Conservation (phyloP, 1,284 basidiomycete species). For the Gymnopus androsaceus region DNA sequence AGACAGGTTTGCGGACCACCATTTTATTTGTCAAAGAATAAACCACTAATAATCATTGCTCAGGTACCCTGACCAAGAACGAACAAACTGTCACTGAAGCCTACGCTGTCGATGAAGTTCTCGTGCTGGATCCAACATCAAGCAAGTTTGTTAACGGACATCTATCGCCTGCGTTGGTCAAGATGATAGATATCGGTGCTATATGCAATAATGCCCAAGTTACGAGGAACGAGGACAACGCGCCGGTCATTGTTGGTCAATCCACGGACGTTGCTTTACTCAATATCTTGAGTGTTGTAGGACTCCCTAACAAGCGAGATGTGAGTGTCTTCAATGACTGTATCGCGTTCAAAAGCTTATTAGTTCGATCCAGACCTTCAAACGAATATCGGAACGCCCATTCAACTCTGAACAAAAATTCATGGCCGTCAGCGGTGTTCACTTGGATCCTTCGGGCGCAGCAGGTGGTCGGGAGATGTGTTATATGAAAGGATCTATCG, state of each 20-base stretch:
- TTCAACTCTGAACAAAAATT: conserved; percentile 94
- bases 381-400: conserved; percentile 76
- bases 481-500: conserved; percentile 93
- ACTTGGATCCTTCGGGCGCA: conserved; percentile 50
- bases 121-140: conserved; percentile 61
- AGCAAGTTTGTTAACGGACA: conserved; percentile 20
- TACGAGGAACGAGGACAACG: conserved; percentile 70
- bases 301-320: conserved; percentile 68
- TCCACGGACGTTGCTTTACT: conserved; percentile 93
- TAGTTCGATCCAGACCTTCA: conserved; percentile 57
- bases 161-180: conserved; percentile 55
- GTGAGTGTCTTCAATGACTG: conserved; percentile 41
- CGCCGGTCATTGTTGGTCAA: conserved; percentile 72
- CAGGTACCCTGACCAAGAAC: conserved; percentile 94
- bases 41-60: not conserved
- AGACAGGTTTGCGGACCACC: conserved; percentile 67
- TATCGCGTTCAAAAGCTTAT: not conserved
- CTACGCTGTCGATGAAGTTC: conserved; percentile 83
- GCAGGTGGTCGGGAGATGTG: conserved; percentile 62
- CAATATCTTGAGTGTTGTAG: conserved; percentile 77
- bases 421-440: conserved; percentile 67
- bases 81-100: conserved; percentile 92
- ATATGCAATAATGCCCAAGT: conserved; percentile 74
- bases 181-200: conserved; percentile 66
- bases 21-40: not conserved